Evolutionary conservation across 352 stramenopile species (phyloP), one percentile per base, ranked within the genome.

Genomic region (Chrysophaeum taylorii): DNA sequence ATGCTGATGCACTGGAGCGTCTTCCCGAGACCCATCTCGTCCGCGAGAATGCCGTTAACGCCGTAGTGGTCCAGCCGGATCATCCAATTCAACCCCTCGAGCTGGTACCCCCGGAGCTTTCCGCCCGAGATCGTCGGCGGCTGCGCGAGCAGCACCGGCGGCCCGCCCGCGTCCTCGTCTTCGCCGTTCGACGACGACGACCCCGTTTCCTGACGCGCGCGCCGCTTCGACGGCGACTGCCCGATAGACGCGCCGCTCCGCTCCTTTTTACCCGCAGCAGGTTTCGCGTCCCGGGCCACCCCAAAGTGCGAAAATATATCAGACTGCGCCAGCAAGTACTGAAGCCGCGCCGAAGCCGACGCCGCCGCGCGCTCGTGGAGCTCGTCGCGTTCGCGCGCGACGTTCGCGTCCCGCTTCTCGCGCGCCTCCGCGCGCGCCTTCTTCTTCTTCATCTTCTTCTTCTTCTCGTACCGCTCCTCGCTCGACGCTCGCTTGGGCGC

Each of bases 61-160:
- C 95, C 91, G 81, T 97, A 96, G 72, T 98, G 90, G 75, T 98
- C 95, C 23, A 98, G 81, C 1, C 91, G 89, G 60, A 98, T 92
- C 91, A 99, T 97, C 95, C 95, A 99, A 79, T 99, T 97, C 57
- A 99, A 77, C 25, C 94, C 94, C 64, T 97, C 92, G 50, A 98
- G 70, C 81, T 99, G 95, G 76, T 99, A 99, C 62, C 93, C 81
- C 69, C 96, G 93, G 79, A 98, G 80, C 72, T 94, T 92, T 18
- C 92, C 91, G 69, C 87, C 89, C 38, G 93, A 89, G 36, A 98
- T 88, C 77, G 94, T 95, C 69, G 91, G 87, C 0, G 93, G 94
- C 80, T 98, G 93, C 2, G 76, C 53, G 18, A 79, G 86, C n/a
- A 92, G 70, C 70, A 82, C 88, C 7, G 81, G 76, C 60, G 15